A percentile compares a stretch with the other conserved stretches of the same genome.
phyloP scores from a whole-genome alignment of 768 basidiomycete species.

The Amanita pseudoporphyria region DNA sequence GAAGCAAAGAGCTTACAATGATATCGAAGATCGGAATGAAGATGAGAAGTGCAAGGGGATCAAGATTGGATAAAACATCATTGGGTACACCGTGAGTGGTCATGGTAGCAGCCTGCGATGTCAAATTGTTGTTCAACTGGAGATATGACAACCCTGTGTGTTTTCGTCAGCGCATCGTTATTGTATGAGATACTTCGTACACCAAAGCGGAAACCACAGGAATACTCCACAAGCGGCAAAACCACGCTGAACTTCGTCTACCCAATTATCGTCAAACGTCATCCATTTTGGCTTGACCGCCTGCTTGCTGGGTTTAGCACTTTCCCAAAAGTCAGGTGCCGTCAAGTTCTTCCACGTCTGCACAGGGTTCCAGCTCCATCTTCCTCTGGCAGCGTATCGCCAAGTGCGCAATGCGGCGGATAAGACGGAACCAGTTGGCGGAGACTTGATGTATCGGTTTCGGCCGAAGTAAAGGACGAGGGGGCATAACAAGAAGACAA shows the following conservation, averaged over 20 bases:
- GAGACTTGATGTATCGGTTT: conserved; percentile 43
- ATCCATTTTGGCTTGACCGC: conserved; percentile 53
- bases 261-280: conserved; percentile 71
- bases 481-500: conserved; percentile 52
- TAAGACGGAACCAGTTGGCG: conserved; percentile 60
- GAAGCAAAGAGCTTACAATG: conserved; percentile 23
- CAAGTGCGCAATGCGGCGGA: conserved; percentile 37
- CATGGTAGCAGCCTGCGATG: conserved; percentile 76
- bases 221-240: conserved; percentile 63
- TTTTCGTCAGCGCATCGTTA: conserved; percentile 11
- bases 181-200: conserved; percentile 34
- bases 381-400: conserved; percentile 34
- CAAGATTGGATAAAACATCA: conserved; percentile 69
- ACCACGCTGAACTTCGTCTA: conserved; percentile 66
- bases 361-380: conserved; percentile 49
- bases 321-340: conserved; percentile 63
- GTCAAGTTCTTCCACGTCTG: conserved; percentile 37
- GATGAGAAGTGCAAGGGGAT: conserved; percentile 69
- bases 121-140: conserved; percentile 71
- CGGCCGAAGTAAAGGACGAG: conserved; percentile 46
- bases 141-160: conserved; percentile 63
- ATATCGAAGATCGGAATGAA: conserved; percentile 62
- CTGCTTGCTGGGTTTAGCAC: conserved; percentile 50
- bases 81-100: conserved; percentile 60
- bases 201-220: conserved; percentile 60